Conservation (phyloP, 2,329 filamentous ascomycete species). For the Colletotrichum horii region DNA sequence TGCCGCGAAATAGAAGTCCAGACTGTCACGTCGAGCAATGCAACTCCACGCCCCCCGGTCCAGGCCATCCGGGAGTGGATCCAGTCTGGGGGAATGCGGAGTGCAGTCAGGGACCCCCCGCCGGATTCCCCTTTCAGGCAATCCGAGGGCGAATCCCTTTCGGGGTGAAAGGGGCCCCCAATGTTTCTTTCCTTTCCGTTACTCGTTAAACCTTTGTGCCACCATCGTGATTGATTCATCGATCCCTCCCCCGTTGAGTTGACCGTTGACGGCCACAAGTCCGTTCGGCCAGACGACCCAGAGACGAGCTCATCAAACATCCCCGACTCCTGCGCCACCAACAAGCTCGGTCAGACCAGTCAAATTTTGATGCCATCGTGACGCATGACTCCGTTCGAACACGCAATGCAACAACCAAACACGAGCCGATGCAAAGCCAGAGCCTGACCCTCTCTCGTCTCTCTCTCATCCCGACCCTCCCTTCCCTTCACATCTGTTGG, state of each 20-base stretch:
- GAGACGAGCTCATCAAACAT: conserved; percentile 32
- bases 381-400: conserved; percentile 1
- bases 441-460: not conserved
- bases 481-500: not conserved
- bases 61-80: not conserved
- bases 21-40: not conserved
- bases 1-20: not conserved
- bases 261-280: conserved; percentile 9
- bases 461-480: not conserved
- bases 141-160: conserved; percentile 18
- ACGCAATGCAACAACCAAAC: not conserved
- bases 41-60: not conserved
- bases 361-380: not conserved
- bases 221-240: not conserved
- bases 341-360: not conserved
- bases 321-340: conserved; percentile 8
- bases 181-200: conserved; percentile 16
- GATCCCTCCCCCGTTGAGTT: not conserved
- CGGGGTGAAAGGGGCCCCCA: not conserved
- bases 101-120: not conserved
- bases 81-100: conserved; percentile 14
- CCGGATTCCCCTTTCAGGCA: conserved; percentile 15
- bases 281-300: not conserved
- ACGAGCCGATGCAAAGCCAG: not conserved
- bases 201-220: not conserved